These are phyloP conservation scores for Heterobasidion parviporum DNA, from an alignment of 1,284 basidiomycete genomes.

Conservation along the genomic window DNA sequence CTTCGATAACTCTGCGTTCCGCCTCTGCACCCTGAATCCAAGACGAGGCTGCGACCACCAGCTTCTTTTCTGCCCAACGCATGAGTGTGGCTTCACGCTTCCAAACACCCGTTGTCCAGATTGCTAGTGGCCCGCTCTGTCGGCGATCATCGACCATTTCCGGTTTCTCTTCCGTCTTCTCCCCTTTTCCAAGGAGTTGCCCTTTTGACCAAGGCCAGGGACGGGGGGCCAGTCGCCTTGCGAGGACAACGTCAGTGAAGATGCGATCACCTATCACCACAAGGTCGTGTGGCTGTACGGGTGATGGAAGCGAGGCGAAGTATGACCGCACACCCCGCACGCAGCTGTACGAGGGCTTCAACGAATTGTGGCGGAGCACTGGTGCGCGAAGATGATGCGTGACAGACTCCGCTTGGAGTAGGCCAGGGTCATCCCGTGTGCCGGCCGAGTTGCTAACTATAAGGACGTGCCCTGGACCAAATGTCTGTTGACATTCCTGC, in stretches of 20 bases:
- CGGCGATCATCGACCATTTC: background rate
- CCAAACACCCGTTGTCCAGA: slow-evolving; percentile 68
- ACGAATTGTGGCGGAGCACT: slow-evolving; percentile 69
- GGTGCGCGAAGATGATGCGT: slow-evolving; percentile 71
- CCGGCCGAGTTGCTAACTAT: slow-evolving; percentile 95
- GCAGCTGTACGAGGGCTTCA: slow-evolving; percentile 78
- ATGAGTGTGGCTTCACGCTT: slow-evolving; percentile 49
- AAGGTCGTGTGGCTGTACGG: slow-evolving; percentile 52
- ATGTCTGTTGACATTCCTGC: slow-evolving; percentile 63
- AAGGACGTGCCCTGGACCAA: slow-evolving; percentile 75
- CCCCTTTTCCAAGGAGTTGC: background rate
- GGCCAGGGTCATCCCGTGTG: slow-evolving; percentile 67
- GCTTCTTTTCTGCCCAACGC: slow-evolving; percentile 46
- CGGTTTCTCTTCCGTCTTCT: background rate
- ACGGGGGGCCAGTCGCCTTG: slow-evolving; percentile 54
- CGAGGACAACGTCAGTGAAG: slow-evolving; percentile 86
- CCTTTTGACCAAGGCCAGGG: slow-evolving; percentile 1
- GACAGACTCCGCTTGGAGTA: slow-evolving; percentile 75
- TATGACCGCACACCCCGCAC: slow-evolving; percentile 60
- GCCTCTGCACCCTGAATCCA: slow-evolving; percentile 13
- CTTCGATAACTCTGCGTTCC: background rate
- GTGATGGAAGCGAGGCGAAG: slow-evolving; percentile 42
- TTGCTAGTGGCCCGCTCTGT: slow-evolving; percentile 41
- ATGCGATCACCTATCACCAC: slow-evolving; percentile 86
- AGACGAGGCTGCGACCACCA: slow-evolving; percentile 37